Evolutionary conservation across 805 yeast genomes (phyloP), one percentile per base, ranked within the genome.

Genomic region (Vanderwaltozyma yarrowii): DNA sequence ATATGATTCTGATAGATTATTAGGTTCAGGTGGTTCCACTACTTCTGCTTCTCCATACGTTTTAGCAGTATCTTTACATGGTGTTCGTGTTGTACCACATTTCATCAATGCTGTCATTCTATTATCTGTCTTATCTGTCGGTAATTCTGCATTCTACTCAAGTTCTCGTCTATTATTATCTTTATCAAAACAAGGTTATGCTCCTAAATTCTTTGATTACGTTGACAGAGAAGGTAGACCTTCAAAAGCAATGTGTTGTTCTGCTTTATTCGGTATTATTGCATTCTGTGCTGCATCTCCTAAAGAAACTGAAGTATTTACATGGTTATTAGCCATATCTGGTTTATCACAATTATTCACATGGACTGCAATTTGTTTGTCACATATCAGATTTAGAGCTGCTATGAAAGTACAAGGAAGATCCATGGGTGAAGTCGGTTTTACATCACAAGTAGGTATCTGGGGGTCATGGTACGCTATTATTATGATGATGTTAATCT

Each of bases 91-190:
- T 31, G 70, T 79, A 34, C 87, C 87, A 35, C 74, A 78, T 34
- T 76, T 80, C 46, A 78, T 80, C 65, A 80, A 80, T 54, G 83
- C 76, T 15, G 85, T 80, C 35, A 79, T 80, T 48, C 62, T 80
- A 60, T 54, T 80, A 37, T 78, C 87, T 1, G 86, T 80, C 21
- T 56, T 79, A 37, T 80, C 87, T 7, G 87, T 80, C 38, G 87
- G 85, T 53, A 80, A 80, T 64, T 76, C 87, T 19, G 77, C 87
- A 2, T 78, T 78, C 33, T 80, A 70, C 55, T 82, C 79, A 19
- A 70, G 79, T 48, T 78, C 87, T 32, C 73, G 88, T 67, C 69
- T 84, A n/a, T 55, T 80, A 38, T 75, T 77, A 43, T 71, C 82
- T 24, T 63, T 80, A 49, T 76, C 86, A n/a, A 77, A 76, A 43